phyloP scores from a whole-genome alignment of 2,329 filamentous ascomycete species.

The Calonectria montana region DNA sequence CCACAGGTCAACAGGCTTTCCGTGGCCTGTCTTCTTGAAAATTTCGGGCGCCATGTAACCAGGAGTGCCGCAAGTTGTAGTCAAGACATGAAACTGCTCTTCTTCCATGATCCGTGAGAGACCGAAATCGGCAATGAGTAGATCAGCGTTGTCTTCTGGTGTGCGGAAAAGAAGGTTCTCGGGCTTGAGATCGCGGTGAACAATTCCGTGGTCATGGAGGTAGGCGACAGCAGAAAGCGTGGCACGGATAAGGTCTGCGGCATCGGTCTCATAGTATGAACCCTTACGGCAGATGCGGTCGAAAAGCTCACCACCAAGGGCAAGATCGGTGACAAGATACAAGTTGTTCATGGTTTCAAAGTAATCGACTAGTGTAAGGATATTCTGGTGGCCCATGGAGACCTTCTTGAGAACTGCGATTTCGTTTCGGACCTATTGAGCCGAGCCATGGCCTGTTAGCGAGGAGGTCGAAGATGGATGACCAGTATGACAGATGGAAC shows the following conservation, averaged over 20 bases:
- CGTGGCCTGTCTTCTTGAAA: conserved; percentile 98
- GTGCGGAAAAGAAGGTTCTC: conserved; percentile 98
- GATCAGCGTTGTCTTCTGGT: conserved; percentile 96
- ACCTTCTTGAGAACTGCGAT: conserved; percentile 97
- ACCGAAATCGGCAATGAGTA: conserved; percentile 97
- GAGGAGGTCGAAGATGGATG: neutral
- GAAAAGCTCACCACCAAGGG: conserved; percentile 95
- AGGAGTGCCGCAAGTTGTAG: conserved; percentile 96
- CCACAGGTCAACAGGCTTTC: conserved; percentile 98
- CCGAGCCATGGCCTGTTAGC: conserved; percentile 30
- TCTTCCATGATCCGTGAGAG: conserved; percentile 98
- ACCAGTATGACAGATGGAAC: neutral
- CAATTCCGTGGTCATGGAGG: conserved; percentile 97
- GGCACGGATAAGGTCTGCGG: conserved; percentile 92
- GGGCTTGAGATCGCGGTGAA: conserved; percentile 96
- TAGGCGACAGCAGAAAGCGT: conserved; percentile 98
- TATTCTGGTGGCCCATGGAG: conserved; percentile 99
- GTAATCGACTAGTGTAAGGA: conserved; percentile 97
- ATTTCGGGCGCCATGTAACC: conserved; percentile 99
- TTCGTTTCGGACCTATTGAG: conserved; percentile 88
- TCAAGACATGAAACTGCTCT: conserved; percentile 96
- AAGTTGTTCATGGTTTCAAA: conserved; percentile 99
- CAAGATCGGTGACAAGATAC: conserved; percentile 96
- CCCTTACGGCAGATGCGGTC: conserved; percentile 99
- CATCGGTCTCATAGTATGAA: conserved; percentile 97